Evolutionary conservation across 2,329 filamentous ascomycete genomes (phyloP).

Genomic region (Annulohypoxylon truncatum): DNA sequence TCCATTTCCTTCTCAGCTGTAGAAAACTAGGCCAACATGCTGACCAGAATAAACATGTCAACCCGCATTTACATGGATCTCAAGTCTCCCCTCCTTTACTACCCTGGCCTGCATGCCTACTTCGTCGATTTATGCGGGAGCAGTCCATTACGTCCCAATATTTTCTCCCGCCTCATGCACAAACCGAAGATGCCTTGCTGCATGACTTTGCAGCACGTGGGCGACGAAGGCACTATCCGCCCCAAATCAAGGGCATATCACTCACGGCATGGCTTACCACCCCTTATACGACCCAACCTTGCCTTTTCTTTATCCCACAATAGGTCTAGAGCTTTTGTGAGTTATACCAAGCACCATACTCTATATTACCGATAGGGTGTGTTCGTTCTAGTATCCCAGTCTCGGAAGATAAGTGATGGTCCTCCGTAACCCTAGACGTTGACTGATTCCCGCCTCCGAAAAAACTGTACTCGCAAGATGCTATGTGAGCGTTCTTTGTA

Average conservation of each 20-base stretch:
- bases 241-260: constrained; percentile 15
- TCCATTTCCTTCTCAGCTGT: background rate
- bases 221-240: constrained; percentile 19
- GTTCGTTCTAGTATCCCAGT: constrained; percentile 19
- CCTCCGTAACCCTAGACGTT: constrained; percentile 17
- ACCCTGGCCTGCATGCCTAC: constrained; percentile 24
- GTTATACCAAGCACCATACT: constrained; percentile 13
- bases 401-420: constrained; percentile 24
- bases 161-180: constrained; percentile 25
- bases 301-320: constrained; percentile 12
- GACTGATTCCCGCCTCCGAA: background rate
- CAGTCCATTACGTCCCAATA: constrained; percentile 13
- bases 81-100: constrained; percentile 8
- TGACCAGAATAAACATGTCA: constrained; percentile 5
- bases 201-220: constrained; percentile 32
- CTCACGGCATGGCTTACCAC: constrained; percentile 2
- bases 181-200: constrained; percentile 23
- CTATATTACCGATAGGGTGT: constrained; percentile 24
- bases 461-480: background rate
- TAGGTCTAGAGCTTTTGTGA: constrained; percentile 13
- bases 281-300: constrained; percentile 10
- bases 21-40: background rate
- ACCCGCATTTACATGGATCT: constrained; percentile 12
- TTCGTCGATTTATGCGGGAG: constrained; percentile 21
- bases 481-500: background rate